Evolutionary conservation across 306 rosid species (phyloP).

Genomic region (Sicyos edulis): DNA sequence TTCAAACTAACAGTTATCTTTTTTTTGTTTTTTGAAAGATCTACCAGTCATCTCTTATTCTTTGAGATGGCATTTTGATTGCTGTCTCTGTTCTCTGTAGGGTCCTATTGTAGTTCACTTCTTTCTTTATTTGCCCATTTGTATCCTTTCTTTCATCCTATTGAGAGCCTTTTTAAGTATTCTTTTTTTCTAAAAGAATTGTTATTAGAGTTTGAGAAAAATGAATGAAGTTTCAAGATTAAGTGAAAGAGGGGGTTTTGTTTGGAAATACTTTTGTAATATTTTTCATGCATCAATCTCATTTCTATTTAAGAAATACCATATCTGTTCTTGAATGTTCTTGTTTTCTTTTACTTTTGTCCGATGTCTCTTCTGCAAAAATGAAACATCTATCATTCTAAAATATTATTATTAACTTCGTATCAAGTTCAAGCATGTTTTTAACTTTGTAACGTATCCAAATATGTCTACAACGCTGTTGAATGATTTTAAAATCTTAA

Average conservation of each 20-base stretch:
- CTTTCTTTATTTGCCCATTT: neutral
- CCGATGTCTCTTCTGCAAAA: neutral
- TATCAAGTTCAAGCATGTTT: neutral
- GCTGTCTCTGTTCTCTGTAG: neutral
- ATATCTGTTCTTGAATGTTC: neutral
- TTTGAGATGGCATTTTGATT: neutral
- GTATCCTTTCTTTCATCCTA: neutral
- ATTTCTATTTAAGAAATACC: neutral
- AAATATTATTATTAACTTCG: neutral
- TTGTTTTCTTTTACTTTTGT: neutral
- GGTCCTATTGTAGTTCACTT: neutral
- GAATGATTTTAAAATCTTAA: neutral
- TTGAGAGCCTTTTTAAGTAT: neutral
- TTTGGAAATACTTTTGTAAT: neutral
- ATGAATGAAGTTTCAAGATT: neutral
- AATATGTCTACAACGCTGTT: neutral
- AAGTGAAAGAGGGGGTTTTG: neutral
- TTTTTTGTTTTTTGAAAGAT: no score
- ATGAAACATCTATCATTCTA: neutral
- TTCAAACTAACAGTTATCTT: neutral
- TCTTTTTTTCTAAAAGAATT: neutral
- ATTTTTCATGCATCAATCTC: neutral
- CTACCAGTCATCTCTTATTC: neutral
- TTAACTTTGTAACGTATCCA: neutral
- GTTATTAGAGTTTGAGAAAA: neutral